Evolutionary conservation across 208 protist species (phyloP), one percentile per base, ranked within the genome.

Genomic region (Leishmania mexicana): DNA sequence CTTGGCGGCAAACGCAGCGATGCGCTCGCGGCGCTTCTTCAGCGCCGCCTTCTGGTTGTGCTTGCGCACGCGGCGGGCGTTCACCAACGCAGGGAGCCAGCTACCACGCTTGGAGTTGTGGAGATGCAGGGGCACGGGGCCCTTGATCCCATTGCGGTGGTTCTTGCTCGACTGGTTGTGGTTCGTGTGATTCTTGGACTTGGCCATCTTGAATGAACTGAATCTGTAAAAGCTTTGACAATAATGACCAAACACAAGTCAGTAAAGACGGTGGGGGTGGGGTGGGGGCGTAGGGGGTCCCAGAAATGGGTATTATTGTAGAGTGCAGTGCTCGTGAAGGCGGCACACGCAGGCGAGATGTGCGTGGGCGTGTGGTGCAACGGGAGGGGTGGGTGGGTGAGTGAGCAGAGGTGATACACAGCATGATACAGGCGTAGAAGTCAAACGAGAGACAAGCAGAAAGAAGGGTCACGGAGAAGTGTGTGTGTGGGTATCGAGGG

Each of bases 121-220:
- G 81, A 95, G 79, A 82, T 86, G 87, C 71, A 93, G 54, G 68
- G 93, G 93, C 81, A 94, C 67, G 74, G 93, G 82, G 73, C 80
- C 81, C 83, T 94, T 94, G 75, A 98, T 96, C 79, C 94, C 95
- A 86, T 97, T 98, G 86, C 93, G 89, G 92, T 98, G 95, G 86
- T 96, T 96, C 93, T 98, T 98, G 82, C 86, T 86, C 85, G 93
- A 97, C 89, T 98, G 94, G 90, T 98, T 98, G 92, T 98, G 95
- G 91, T 98, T 98, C 17, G 95, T 98, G 92, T 98, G 95, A 90
- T 98, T 98, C 93, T 98, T 98, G 71, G 95, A 98, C 94, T 98
- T 98, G 82, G 95, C 95, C 95, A 98, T 98, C 80, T 64, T 85
- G 64, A 76, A 72, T 58, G 79, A 80, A 54, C 57, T 65, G 53